Evolutionary conservation across 164 flowering plant species (phyloP).

Genomic region (Nymphaea thermarum): DNA sequence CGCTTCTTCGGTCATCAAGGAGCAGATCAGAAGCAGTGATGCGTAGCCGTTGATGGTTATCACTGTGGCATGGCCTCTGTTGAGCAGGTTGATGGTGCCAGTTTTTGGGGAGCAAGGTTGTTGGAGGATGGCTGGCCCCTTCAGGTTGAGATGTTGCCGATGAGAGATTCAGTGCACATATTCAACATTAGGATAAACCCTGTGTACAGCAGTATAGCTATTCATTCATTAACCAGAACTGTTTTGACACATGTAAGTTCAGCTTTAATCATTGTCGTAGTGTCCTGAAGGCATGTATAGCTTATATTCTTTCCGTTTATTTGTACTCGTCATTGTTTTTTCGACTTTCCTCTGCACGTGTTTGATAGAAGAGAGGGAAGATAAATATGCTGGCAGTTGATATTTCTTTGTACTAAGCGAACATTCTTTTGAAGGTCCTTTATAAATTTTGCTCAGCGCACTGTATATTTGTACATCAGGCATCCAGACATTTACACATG

Average conservation of each 20-base stretch:
- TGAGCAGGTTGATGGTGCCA: background rate
- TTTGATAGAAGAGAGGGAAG: no score
- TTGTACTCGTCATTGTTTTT: background rate
- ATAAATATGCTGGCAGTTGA: no score
- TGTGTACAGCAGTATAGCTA: background rate
- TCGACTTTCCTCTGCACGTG: background rate
- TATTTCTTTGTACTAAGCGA: background rate
- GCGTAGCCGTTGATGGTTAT: constrained; percentile 5
- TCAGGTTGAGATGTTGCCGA: background rate
- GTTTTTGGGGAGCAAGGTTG: background rate
- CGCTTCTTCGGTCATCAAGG: constrained; percentile 51
- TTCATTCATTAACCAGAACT: background rate
- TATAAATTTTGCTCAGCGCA: no score
- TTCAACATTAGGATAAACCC: background rate
- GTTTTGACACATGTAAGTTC: background rate
- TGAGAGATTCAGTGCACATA: background rate
- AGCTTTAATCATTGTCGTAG: background rate
- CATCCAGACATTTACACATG: no score
- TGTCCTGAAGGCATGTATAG: background rate
- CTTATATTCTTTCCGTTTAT: background rate
- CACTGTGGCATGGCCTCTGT: background rate
- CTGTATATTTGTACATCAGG: background rate
- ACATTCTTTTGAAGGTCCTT: background rate
- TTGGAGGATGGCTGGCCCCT: background rate
- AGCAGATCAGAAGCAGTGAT: constrained; percentile 41